These are phyloP conservation scores for Clonostachys byssicola DNA, from an alignment of 2,329 filamentous ascomycete species.

Conservation along the genomic window DNA sequence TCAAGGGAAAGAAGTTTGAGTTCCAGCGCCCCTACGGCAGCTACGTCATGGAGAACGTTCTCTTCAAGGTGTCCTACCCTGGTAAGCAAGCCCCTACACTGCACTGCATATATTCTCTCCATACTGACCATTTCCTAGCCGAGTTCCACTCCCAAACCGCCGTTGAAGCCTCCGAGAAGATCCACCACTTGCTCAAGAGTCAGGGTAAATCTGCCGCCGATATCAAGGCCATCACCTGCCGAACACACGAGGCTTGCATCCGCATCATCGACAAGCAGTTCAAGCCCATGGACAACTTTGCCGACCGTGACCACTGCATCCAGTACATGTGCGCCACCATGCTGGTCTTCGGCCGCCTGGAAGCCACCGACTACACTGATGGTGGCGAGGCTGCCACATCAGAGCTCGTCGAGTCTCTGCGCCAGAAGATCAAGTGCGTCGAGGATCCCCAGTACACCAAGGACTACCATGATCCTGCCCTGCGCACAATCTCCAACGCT, in stretches of 20 bases:
- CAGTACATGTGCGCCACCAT: constrained; percentile 99
- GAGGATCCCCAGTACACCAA: constrained; percentile 92
- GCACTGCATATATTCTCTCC: neutral
- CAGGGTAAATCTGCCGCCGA: constrained; percentile 89
- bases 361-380: constrained; percentile 90
- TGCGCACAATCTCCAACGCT: constrained; percentile 96
- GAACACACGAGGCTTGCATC: constrained; percentile 96
- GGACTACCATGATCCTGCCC: constrained; percentile 91
- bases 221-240: constrained; percentile 89
- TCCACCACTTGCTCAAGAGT: constrained; percentile 77
- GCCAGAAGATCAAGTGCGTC: constrained; percentile 91
- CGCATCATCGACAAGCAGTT: constrained; percentile 99
- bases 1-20: constrained; percentile 91
- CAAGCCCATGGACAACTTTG: constrained; percentile 99
- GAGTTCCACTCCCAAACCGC: constrained; percentile 99
- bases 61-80: constrained; percentile 99
- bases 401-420: constrained; percentile 82
- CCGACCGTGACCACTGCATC: constrained; percentile 98
- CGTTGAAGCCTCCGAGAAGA: constrained; percentile 87
- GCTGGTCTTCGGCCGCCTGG: constrained; percentile 91
- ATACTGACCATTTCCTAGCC: constrained; percentile 36
- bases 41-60: constrained; percentile 99
- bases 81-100: constrained; percentile 44
- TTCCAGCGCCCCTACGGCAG: constrained; percentile 96
- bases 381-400: constrained; percentile 89